Percentiles rank a stretch among this genome's conserved stretches.
These are phyloP conservation scores for Phytophthora sp. DNA, from an alignment of 352 stramenopile species.

Conservation along the genomic window DNA sequence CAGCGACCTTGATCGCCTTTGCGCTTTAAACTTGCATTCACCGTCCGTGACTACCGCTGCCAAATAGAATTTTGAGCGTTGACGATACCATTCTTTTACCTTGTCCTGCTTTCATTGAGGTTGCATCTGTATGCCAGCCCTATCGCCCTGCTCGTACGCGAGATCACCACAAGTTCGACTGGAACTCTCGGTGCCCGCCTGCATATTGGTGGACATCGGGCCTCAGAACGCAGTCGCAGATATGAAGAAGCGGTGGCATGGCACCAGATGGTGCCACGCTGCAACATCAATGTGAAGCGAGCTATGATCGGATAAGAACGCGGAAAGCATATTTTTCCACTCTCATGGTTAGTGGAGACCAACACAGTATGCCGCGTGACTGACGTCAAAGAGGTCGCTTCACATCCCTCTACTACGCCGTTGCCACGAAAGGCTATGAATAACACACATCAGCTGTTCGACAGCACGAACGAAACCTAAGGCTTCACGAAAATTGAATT, in stretches of 20 bases:
- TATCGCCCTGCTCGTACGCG: too few relatives aligned
- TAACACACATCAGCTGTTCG: too few relatives aligned
- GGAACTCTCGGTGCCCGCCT: too few relatives aligned
- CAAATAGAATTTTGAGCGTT: conserved; percentile 35
- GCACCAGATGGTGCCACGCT: conserved; percentile 17
- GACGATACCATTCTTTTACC: conserved; percentile 7
- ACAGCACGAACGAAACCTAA: conserved; percentile 23
- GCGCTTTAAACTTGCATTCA: conserved; percentile 26
- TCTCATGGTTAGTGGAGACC: not conserved
- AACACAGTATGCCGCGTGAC: not conserved
- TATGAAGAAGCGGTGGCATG: conserved; percentile 29
- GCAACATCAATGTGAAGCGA: conserved; percentile 6
- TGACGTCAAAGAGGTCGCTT: not conserved
- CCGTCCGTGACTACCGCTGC: conserved; percentile 13
- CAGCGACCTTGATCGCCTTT: conserved; percentile 27
- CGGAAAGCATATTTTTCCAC: conserved; percentile 9
- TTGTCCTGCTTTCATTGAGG: not conserved
- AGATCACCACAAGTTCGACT: too few relatives aligned
- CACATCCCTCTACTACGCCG: too few relatives aligned
- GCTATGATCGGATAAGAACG: conserved; percentile 24
- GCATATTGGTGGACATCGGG: too few relatives aligned
- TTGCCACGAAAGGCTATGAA: too few relatives aligned
- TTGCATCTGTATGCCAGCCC: too few relatives aligned
- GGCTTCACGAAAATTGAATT: not conserved
- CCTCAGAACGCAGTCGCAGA: too few relatives aligned